Evolutionary conservation across 2,329 filamentous ascomycete genomes (phyloP).

Genomic region (Cyclaneusma minus): DNA sequence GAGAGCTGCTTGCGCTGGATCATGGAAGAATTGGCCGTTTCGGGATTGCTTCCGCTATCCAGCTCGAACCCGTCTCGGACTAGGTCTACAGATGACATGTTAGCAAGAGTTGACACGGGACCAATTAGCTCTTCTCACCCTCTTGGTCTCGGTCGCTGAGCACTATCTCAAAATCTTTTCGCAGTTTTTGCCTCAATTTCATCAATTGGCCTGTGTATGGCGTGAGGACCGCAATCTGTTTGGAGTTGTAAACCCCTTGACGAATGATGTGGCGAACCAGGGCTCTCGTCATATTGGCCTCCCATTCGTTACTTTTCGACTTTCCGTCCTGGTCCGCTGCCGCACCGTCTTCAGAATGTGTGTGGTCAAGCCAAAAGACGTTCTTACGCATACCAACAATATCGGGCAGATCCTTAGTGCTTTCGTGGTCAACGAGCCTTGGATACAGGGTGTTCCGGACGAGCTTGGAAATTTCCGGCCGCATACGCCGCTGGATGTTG

Average conservation of each 20-base stretch:
- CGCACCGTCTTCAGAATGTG: constrained; percentile 8
- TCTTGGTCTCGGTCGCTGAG: constrained; percentile 18
- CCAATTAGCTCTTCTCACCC: too few relatives aligned
- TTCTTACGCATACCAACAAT: constrained; percentile 14
- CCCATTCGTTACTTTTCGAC: constrained; percentile 31
- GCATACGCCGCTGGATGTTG: constrained; percentile 15
- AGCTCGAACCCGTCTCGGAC: constrained; percentile 7
- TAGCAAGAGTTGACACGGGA: too few relatives aligned
- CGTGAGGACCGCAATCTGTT: constrained; percentile 57
- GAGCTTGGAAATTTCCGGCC: constrained; percentile 13
- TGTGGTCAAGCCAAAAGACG: constrained; percentile 14
- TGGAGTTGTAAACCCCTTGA: constrained; percentile 42
- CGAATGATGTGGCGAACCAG: constrained; percentile 49
- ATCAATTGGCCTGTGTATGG: constrained; percentile 44
- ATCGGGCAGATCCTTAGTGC: constrained; percentile 7
- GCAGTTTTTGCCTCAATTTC: constrained; percentile 10
- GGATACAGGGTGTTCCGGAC: constrained; percentile 13
- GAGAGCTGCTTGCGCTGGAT: constrained; percentile 12
- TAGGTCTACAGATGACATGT: background rate
- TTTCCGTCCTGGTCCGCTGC: constrained; percentile 5
- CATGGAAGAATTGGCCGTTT: background rate
- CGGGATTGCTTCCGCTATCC: constrained; percentile 1
- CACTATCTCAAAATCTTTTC: constrained; percentile 16
- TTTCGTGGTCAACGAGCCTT: constrained; percentile 9
- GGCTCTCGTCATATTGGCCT: constrained; percentile 45